These are phyloP conservation scores for Puccinia triticina DNA, from an alignment of 1,284 basidiomycete genomes.

Conservation along the genomic window DNA sequence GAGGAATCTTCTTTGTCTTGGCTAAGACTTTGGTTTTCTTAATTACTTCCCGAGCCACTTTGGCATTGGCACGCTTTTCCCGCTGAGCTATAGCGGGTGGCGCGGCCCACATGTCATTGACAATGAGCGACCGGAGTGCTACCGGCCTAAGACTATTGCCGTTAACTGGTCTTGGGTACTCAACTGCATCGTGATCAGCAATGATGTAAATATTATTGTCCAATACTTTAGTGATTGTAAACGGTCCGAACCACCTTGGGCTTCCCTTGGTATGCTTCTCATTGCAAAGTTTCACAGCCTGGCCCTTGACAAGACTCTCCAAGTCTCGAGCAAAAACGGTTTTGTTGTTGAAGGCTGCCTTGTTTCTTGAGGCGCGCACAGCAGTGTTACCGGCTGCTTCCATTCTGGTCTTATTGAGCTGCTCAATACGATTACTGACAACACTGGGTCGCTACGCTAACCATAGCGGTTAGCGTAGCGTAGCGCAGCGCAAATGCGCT, in stretches of 20 bases:
- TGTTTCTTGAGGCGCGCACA: neutral
- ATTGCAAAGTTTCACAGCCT: neutral
- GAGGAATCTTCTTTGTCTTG: neutral
- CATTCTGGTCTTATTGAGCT: neutral
- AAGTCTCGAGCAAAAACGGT: neutral
- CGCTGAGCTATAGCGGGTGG: neutral
- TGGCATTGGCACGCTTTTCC: neutral
- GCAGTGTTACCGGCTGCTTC: neutral
- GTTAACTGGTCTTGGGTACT: neutral
- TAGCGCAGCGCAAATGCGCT: too few relatives aligned
- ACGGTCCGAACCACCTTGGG: slow-evolving; percentile 7
- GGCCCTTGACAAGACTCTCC: neutral
- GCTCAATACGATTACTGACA: neutral
- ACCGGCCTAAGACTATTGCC: neutral
- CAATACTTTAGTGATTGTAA: neutral
- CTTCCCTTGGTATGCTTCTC: slow-evolving; percentile 9
- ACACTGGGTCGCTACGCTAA: too few relatives aligned
- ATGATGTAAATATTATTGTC: slow-evolving; percentile 18
- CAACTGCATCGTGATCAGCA: neutral
- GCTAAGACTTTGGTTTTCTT: neutral
- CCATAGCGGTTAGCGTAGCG: too few relatives aligned
- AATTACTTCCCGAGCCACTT: neutral
- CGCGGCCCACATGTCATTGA: neutral
- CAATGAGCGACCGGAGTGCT: neutral
- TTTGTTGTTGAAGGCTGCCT: neutral